A percentile compares a stretch with the other conserved stretches of the same genome.
These are phyloP conservation scores for Sphaerosporella brunnea DNA, from an alignment of 495 filamentous ascomycete genomes.

Conservation along the genomic window DNA sequence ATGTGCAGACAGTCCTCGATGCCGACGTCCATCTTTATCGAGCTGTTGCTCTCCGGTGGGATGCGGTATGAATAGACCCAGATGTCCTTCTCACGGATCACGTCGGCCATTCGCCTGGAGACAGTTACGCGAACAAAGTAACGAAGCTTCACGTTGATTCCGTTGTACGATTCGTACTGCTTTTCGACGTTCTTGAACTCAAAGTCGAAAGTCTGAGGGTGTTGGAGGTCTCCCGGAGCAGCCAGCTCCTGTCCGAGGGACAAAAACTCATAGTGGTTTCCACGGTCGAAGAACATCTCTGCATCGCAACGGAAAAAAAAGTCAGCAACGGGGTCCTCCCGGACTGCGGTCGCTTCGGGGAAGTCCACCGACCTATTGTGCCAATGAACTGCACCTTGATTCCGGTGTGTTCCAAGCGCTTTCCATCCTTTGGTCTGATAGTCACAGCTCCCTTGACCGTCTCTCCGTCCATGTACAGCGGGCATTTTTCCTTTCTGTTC, in stretches of 20 bases:
- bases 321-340: no score
- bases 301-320: no score
- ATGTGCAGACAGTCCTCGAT: conserved; percentile 99
- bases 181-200: conserved; percentile 99
- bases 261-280: conserved; percentile 98
- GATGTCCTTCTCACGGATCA: conserved; percentile 96
- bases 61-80: conserved; percentile 99
- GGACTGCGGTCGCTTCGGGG: no score
- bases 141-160: conserved; percentile 95
- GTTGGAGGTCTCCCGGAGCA: conserved; percentile 88
- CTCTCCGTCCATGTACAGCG: conserved; percentile 94
- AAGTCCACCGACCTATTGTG: conserved; percentile 59
- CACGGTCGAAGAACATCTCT: conserved; percentile 99
- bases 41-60: conserved; percentile 91
- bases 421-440: conserved; percentile 92
- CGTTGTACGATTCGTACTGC: conserved; percentile 98
- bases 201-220: conserved; percentile 97
- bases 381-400: conserved; percentile 99
- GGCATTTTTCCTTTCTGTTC: conserved; percentile 86
- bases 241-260: conserved; percentile 91
- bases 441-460: conserved; percentile 92
- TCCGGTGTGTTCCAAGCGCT: conserved; percentile 90
- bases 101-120: conserved; percentile 88
- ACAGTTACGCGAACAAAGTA: conserved; percentile 98
- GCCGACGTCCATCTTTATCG: conserved; percentile 99